Base-by-base conservation (phyloP, 2,329 filamentous ascomycete genomes). In the Aspergillus awamori region DNA sequence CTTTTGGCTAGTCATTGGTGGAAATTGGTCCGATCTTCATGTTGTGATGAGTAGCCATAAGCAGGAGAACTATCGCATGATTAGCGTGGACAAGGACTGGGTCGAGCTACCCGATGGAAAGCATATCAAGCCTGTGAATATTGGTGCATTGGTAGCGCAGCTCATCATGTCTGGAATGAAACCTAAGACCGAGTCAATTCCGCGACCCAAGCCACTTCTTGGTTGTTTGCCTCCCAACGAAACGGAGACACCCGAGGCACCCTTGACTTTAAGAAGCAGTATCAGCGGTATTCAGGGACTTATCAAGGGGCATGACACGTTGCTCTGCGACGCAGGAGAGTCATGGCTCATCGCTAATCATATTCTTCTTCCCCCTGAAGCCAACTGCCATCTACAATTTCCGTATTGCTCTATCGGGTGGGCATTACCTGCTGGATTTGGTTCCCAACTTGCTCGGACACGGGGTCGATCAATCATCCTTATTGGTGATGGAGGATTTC, bases 401-500 rank as follows among this genome's bases (percentile, higher is more conserved):
- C 55, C 57, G 5, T 63, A 63, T 15, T 60, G 59, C 7, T 62
- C 62, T 3, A 53, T 59, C 11, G 59, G 62, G 13, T 63, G 62
- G 62, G 39, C 51, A 15, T 26, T 63, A 17, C 59, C 59, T 5
- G 62, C 62, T 4, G 48, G 49, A 1, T 41, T 62, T 24, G 59
- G 62, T 1, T 49, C 47, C 26, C 62, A 63, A 8, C 15, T 63
- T 39, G 62, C 53, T 38, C 55, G 57, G 8, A 38, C 63, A 1
- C 22, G 58, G 1, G 54, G 63, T 8, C 79, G 92, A 64, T 91
- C 89, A 0, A 87, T 97, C 52, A 81, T 96, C 36, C 92, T 96
- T 72, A 90, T 92, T 15, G 92, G 92, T 13, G 92, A 96, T 72
- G 92, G 92, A 15, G 91, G 87, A 48, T 89, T 96, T 78, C 92